Conservation (phyloP, 768 basidiomycete species). For the Mrakia gelida region DNA sequence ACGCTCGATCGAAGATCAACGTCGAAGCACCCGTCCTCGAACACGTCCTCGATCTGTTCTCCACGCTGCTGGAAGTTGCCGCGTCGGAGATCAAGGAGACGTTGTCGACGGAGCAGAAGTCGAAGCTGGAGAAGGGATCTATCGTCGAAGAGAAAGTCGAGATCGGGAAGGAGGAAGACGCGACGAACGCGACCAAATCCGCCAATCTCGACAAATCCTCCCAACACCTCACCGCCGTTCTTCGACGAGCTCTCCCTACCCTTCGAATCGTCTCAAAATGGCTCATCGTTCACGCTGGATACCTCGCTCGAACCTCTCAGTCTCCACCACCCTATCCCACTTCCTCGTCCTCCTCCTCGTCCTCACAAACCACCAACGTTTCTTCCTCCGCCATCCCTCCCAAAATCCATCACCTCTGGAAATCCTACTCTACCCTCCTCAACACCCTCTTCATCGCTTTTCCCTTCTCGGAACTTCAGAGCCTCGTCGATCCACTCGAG, state of each 20-base stretch:
- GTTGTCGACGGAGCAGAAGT: conserved; percentile 45
- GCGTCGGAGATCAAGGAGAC: conserved; percentile 52
- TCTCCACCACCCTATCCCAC: not conserved
- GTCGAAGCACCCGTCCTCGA: conserved; percentile 63
- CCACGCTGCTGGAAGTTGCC: conserved; percentile 63
- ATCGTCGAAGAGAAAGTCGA: not conserved
- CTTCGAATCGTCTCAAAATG: conserved; percentile 85
- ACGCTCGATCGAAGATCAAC: conserved; percentile 31
- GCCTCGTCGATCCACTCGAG: conserved; percentile 60
- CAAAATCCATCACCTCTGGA: conserved; percentile 62
- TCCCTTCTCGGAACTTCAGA: conserved; percentile 57
- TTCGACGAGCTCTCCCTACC: conserved; percentile 79
- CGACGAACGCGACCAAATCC: not conserved
- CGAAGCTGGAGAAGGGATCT: conserved; percentile 29
- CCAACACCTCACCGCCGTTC: conserved; percentile 61
- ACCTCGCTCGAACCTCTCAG: conserved; percentile 52
- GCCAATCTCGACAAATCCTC: conserved; percentile 8
- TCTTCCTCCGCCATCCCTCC: not conserved
- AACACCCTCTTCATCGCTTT: conserved; percentile 62
- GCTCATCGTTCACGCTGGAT: conserved; percentile 70
- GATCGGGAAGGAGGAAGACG: not conserved
- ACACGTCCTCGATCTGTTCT: conserved; percentile 64
- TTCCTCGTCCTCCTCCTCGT: not conserved
- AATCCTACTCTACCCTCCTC: conserved; percentile 62
- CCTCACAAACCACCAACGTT: not conserved